Evolutionary conservation across 2,329 filamentous ascomycete genomes (phyloP), one percentile per base, ranked within the genome.

Genomic region (Alternaria consortialis): DNA sequence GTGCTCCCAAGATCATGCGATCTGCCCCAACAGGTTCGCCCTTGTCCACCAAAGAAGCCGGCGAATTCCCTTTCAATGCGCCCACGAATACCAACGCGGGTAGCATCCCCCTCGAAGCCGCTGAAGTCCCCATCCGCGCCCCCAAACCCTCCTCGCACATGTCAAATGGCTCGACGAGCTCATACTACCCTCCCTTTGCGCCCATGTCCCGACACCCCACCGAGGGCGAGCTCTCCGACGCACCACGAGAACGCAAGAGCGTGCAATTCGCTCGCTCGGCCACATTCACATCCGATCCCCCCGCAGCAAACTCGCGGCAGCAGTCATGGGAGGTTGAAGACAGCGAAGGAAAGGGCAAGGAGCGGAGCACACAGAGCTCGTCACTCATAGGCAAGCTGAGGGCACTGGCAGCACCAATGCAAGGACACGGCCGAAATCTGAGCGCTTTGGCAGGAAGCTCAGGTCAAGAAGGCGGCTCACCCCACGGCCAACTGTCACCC

Each of bases 361-460:
- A 72, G 60, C 69, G 84, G 39, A 67, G 69, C 57, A 72, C 84
- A 85, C 61, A 83, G 31, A 82, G 86, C 56, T 86, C 86, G 23
- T 90, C 90, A 25, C 85, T 96, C 65, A 92, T 97, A 79, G 90
- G 90, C 17, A 93, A 91, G 76, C 79, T 97, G 64, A 93, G 91
- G 74, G 90, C 91, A 4, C 81, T 96, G 56, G 87, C 91, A 23
- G 86, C 84, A 11, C 82, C 84, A 0, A 83, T 84, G 60, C 78
- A 81, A 44, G 79, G 81, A 17, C 85, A 87, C 68, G 78, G 80
- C 3, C 80, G 85, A 34, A 83, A 81, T 36, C 72, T 80, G 25
- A 87, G 85, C 66, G 82, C 78, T 9, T 77, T 80, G 50, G 81
- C 82, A 0, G 74, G 80, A 34, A 75, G 77, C 42, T 74, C 77